Evolutionary conservation across 1,284 basidiomycete species (phyloP).

Genomic region (Marasmius sp.): DNA sequence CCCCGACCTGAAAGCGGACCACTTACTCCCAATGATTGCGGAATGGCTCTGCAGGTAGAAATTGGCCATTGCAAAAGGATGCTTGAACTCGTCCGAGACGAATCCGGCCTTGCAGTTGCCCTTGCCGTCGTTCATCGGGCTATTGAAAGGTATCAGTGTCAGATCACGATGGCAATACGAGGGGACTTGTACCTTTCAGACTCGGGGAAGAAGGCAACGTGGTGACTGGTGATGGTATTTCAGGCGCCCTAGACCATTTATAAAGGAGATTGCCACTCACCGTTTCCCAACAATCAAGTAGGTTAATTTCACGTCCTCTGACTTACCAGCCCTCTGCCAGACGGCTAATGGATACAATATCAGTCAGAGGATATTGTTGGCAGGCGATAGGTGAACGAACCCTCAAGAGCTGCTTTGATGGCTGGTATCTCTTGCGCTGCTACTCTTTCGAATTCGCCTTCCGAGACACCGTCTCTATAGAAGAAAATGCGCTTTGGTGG

Average conservation of each 20-base stretch:
- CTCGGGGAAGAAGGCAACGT: background rate
- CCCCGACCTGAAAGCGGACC: too few relatives aligned
- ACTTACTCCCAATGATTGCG: too few relatives aligned
- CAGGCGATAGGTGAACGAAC: background rate
- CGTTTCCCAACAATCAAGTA: background rate
- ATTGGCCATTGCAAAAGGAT: background rate
- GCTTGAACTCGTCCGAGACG: background rate
- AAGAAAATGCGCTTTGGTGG: background rate
- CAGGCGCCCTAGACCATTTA: background rate
- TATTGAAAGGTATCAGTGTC: background rate
- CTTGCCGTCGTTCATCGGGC: background rate
- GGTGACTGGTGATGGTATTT: background rate
- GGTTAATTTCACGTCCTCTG: background rate
- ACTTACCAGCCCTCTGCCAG: background rate
- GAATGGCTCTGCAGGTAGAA: too few relatives aligned
- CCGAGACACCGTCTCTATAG: background rate
- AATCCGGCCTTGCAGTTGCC: background rate
- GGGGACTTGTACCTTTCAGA: background rate
- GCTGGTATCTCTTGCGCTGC: background rate
- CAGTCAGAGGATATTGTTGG: background rate
- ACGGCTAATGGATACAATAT: background rate
- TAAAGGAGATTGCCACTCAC: background rate
- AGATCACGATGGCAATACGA: conserved; percentile 22
- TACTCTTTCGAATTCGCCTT: background rate
- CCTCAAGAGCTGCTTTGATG: background rate